A percentile compares a stretch with the other conserved stretches of the same genome.
These are phyloP conservation scores for Cryphonectria japonica DNA, from an alignment of 2,329 filamentous ascomycete species.

Conservation along the genomic window DNA sequence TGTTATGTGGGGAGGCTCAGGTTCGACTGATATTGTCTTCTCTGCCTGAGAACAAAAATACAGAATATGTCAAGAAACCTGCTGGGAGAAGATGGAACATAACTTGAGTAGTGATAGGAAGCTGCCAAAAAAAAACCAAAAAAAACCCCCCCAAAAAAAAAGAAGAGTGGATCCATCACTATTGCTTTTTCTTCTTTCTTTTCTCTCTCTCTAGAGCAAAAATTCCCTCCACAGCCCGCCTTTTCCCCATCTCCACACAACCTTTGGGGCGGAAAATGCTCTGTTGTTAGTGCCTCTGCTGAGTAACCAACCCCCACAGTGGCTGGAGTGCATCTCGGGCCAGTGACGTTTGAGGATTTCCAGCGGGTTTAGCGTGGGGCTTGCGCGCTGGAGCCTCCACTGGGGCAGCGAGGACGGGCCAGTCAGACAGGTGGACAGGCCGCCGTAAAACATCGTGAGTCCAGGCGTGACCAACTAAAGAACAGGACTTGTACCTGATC, in stretches of 20 bases:
- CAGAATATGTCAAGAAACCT: no score
- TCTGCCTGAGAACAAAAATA: no score
- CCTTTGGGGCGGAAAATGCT: not conserved
- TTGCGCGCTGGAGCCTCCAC: conserved; percentile 15
- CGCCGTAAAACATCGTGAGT: conserved; percentile 31
- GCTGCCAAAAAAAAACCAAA: not conserved
- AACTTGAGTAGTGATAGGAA: no score
- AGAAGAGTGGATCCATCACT: not conserved
- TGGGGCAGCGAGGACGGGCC: conserved; percentile 19
- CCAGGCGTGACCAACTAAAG: conserved; percentile 25
- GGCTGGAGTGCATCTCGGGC: not conserved
- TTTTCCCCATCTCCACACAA: not conserved
- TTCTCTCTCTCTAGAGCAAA: no score
- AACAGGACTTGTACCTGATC: conserved; percentile 3
- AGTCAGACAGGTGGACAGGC: conserved; percentile 21
- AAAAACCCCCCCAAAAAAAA: no score
- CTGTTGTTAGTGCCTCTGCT: not conserved
- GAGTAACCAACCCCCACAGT: not conserved
- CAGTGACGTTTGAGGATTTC: not conserved
- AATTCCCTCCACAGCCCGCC: not conserved
- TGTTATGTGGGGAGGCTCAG: no score
- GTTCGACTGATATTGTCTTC: no score
- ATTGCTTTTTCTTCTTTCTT: not conserved
- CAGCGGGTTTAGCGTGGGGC: not conserved
- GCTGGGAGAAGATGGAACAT: no score